These are phyloP conservation scores for Aaosphaeria pasadenensis DNA, from an alignment of 2,329 filamentous ascomycete species.

Conservation along the genomic window DNA sequence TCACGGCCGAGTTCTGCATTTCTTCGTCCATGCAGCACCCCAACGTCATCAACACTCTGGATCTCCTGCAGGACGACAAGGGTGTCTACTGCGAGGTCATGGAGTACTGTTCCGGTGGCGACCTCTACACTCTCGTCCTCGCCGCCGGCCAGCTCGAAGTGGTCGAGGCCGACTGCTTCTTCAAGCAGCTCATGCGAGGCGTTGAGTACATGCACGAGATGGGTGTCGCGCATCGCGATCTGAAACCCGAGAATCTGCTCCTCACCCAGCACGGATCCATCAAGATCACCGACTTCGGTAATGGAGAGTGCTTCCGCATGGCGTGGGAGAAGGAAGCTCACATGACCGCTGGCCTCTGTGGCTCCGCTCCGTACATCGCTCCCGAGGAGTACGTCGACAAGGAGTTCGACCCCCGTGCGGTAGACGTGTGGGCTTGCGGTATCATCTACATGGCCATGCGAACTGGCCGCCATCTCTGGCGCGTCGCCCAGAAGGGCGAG, in stretches of 20 bases:
- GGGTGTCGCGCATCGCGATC: conserved; percentile 94
- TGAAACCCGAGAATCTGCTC: conserved; percentile 95
- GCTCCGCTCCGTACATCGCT: conserved; percentile 94
- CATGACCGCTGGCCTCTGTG: conserved; percentile 96
- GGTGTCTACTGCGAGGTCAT: conserved; percentile 99
- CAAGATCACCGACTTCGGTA: conserved; percentile 98
- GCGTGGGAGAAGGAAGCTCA: conserved; percentile 98
- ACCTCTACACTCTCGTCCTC: conserved; percentile 90
- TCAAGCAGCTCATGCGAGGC: conserved; percentile 98
- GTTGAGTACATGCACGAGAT: conserved; percentile 99
- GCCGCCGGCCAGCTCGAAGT: conserved; percentile 90
- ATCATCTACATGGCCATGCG: conserved; percentile 99
- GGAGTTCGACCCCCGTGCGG: conserved; percentile 95
- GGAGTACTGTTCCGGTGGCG: conserved; percentile 97
- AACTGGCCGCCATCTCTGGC: conserved; percentile 92
- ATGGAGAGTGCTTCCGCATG: conserved; percentile 99
- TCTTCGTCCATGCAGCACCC: conserved; percentile 94
- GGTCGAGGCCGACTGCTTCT: conserved; percentile 92
- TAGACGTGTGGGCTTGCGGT: conserved; percentile 96
- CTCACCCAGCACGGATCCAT: conserved; percentile 88
- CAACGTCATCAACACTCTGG: conserved; percentile 96
- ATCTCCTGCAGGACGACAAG: conserved; percentile 92
- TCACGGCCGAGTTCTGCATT: conserved; percentile 98
- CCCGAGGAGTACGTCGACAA: conserved; percentile 94
- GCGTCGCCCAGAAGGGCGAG: conserved; percentile 92